These are phyloP conservation scores for Fonsecaea nubica DNA, from an alignment of 2,329 filamentous ascomycete species.

Conservation along the genomic window DNA sequence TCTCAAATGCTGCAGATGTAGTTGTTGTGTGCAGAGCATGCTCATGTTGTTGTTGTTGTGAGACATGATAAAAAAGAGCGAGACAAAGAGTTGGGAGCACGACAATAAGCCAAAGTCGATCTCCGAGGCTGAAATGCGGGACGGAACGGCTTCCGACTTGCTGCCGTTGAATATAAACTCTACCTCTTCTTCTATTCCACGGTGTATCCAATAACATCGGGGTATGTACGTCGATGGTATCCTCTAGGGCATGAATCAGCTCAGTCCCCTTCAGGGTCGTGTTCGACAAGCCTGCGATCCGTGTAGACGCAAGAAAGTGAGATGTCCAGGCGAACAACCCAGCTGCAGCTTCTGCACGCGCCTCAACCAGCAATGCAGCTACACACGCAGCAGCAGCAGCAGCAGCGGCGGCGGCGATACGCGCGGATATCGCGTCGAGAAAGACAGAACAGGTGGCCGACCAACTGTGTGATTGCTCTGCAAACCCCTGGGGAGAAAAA, in stretches of 20 bases:
- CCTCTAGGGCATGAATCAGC: conserved; percentile 29
- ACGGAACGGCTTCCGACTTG: background rate
- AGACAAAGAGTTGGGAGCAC: background rate
- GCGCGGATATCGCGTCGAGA: conserved; percentile 40
- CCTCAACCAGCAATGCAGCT: conserved; percentile 56
- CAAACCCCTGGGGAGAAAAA: background rate
- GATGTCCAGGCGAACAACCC: conserved; percentile 59
- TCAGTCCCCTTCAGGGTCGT: conserved; percentile 32
- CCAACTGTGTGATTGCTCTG: background rate
- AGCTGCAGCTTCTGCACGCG: conserved; percentile 58
- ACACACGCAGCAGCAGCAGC: conserved; percentile 43
- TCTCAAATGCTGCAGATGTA: background rate
- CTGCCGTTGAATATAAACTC: background rate
- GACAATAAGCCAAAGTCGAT: background rate
- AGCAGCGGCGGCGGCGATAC: background rate
- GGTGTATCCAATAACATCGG: background rate
- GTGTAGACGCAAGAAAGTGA: conserved; percentile 59
- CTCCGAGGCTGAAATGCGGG: background rate
- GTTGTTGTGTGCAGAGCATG: background rate
- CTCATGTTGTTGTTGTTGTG: background rate
- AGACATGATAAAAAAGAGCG: background rate
- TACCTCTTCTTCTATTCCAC: background rate
- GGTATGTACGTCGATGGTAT: background rate
- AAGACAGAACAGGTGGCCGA: conserved; percentile 32
- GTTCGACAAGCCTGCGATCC: conserved; percentile 53